Percentiles rank a stretch among this genome's conserved stretches.
phyloP scores from a whole-genome alignment of 2,329 filamentous ascomycete species.

The Cladosporium sp. region DNA sequence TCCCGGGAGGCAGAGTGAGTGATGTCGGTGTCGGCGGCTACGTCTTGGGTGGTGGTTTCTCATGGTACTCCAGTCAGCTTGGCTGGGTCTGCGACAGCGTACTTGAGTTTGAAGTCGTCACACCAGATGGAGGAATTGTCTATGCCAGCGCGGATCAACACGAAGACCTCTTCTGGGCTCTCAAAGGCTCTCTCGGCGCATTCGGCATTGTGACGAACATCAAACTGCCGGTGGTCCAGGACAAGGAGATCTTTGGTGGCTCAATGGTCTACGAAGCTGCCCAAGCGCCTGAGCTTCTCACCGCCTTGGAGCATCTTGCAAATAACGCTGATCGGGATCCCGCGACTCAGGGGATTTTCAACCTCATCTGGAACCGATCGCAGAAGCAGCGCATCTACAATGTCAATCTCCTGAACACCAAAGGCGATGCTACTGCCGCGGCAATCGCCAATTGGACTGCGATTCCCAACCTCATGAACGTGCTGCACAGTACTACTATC shows the following conservation, averaged over 20 bases:
- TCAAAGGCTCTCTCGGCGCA: conserved; percentile 22
- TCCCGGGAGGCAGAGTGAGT: conserved; percentile 42
- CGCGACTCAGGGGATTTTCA: conserved; percentile 18
- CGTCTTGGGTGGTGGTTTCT: conserved; percentile 45
- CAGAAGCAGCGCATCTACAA: conserved; percentile 16
- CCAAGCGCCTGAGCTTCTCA: conserved; percentile 15
- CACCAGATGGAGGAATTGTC: conserved; percentile 21
- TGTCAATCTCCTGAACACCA: conserved; percentile 19
- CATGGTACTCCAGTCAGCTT: conserved; percentile 42
- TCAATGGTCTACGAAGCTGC: conserved; percentile 15
- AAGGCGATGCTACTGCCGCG: conserved; percentile 8
- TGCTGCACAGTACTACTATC: conserved; percentile 17
- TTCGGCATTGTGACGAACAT: conserved; percentile 27
- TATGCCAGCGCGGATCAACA: conserved; percentile 17
- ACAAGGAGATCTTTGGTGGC: conserved; percentile 25
- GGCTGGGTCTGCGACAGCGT: conserved; percentile 46
- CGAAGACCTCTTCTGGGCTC: conserved; percentile 26
- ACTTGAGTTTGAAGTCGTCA: conserved; percentile 22
- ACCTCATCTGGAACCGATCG: conserved; percentile 18
- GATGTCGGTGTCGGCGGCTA: conserved; percentile 45
- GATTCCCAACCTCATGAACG: conserved; percentile 16
- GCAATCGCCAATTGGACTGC: conserved; percentile 15
- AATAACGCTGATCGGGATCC: conserved; percentile 9
- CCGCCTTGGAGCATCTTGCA: conserved; percentile 14
- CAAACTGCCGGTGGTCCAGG: conserved; percentile 20